Percentiles rank a stretch among this genome's conserved stretches.
phyloP scores from a whole-genome alignment of 2,329 filamentous ascomycete genomes.

The Fusarium palustre region DNA sequence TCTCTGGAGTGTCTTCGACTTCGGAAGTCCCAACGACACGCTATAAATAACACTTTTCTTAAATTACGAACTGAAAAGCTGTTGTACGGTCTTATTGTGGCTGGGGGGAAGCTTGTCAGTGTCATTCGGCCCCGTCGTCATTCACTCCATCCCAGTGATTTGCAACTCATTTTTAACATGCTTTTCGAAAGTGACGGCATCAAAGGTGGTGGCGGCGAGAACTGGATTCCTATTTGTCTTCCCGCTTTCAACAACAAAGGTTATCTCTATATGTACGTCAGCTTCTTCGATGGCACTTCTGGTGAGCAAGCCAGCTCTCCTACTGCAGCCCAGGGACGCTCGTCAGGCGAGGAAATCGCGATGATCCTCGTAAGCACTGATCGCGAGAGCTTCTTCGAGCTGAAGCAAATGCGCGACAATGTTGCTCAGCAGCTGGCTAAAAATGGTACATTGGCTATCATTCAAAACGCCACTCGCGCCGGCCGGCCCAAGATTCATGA shows the following conservation, averaged over 20 bases:
- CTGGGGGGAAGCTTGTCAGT: conserved; percentile 91
- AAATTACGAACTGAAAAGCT: conserved; percentile 81
- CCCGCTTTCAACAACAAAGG: conserved; percentile 97
- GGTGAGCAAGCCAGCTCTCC: conserved; percentile 55
- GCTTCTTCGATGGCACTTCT: conserved; percentile 78
- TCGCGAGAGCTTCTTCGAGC: conserved; percentile 91
- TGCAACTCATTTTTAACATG: conserved; percentile 99
- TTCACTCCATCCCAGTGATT: conserved; percentile 92
- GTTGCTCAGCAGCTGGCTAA: conserved; percentile 77
- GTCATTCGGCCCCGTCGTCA: conserved; percentile 95
- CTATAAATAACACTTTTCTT: conserved; percentile 88
- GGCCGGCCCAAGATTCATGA: conserved; percentile 80
- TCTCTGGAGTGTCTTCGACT: conserved; percentile 94
- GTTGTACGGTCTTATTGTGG: conserved; percentile 93
- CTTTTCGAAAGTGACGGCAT: conserved; percentile 94
- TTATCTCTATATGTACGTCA: conserved; percentile 99
- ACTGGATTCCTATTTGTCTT: conserved; percentile 95
- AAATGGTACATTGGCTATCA: conserved; percentile 79
- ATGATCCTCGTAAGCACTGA: conserved; percentile 92
- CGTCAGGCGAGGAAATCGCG: conserved; percentile 83
- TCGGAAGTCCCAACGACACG: conserved; percentile 84
- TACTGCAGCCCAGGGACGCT: conserved; percentile 72
- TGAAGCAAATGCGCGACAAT: conserved; percentile 78
- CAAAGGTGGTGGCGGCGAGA: conserved; percentile 90
- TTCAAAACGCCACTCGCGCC: conserved; percentile 75